Conservation (phyloP, 306 rosid genomes). For the Vigna hirtella region DNA sequence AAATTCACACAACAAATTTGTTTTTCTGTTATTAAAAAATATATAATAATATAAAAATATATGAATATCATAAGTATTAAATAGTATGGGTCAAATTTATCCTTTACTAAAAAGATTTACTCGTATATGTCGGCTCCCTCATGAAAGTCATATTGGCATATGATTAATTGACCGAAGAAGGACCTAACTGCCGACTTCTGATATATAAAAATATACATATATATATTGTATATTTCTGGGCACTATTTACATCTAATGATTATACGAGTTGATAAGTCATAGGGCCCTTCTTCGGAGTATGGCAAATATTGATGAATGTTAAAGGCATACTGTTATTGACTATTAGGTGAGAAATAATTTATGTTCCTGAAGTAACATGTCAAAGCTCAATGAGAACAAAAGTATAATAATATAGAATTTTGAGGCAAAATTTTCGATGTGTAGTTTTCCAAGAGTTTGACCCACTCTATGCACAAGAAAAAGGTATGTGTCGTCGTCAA, state of each 20-base stretch:
- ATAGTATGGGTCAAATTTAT: no score
- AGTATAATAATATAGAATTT: conserved; percentile 12
- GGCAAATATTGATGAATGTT: conserved; percentile 10
- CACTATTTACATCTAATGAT: neutral
- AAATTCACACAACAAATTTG: no score
- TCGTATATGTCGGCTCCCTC: no score
- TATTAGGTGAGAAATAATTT: neutral
- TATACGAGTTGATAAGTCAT: neutral
- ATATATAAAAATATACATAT: no score
- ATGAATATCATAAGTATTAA: no score
- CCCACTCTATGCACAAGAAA: neutral
- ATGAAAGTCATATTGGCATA: no score
- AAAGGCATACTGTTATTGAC: neutral
- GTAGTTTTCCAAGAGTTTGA: conserved; percentile 13
- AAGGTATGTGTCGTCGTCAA: neutral
- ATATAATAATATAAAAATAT: no score
- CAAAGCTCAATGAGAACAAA: conserved; percentile 18
- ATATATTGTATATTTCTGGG: neutral
- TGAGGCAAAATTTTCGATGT: neutral
- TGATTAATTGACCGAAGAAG: no score
- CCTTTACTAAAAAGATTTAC: no score
- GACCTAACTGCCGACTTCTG: no score
- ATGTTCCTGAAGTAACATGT: neutral
- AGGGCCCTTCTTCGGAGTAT: neutral
- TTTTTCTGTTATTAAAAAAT: no score